Evolutionary conservation across 768 basidiomycete species (phyloP), one percentile per base, ranked within the genome.

Genomic region (Gymnopilus junonius): DNA sequence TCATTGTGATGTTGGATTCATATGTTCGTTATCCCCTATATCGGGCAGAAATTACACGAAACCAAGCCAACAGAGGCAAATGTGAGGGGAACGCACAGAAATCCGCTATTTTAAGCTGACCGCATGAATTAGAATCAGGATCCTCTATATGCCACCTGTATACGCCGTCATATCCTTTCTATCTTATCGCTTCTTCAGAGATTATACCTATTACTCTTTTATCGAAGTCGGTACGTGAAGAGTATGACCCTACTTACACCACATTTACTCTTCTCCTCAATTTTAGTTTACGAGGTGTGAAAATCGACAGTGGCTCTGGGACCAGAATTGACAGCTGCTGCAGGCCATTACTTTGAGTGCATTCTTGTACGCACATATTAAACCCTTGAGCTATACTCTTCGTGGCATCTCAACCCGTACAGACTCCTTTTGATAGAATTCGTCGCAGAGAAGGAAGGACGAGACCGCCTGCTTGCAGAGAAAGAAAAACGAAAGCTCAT

Each of bases 81-180:
- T 94, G 93, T 93, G 69, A 71, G 84, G 2, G 55, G 31, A 43
- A 43, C 45, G 27, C 40, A 23, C n/a, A 40, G 32, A 43, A 43
- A 25, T 35, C 10, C 14, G 17, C 15, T 48, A 27, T 2, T 14
- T 17, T 7, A 57, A 15, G 31, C 34, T 40, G 7, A 46, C 32
- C 6, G 32, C 46, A 3, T 31, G 25, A 53, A 48, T 8, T 68
- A 92, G 90, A 61, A 69, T 94, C 17, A 86, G 93, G 61, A 87
- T 94, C 42, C 72, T 94, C 65, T 93, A 92, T 67, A 92, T 95
- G 92, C 93, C 93, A 2, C 86, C 87, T 1, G 81, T 94, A 45
- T 94, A 92, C 72, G 89, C 88, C 23, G 77, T 95, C 66, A 86
- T 95, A 60, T 93, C 92, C 1, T 96, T 95, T 79, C 83, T 94